Evolutionary conservation across 129 eudicot species (phyloP), one percentile per base, ranked within the genome.

Genomic region (Lonicera japonica): DNA sequence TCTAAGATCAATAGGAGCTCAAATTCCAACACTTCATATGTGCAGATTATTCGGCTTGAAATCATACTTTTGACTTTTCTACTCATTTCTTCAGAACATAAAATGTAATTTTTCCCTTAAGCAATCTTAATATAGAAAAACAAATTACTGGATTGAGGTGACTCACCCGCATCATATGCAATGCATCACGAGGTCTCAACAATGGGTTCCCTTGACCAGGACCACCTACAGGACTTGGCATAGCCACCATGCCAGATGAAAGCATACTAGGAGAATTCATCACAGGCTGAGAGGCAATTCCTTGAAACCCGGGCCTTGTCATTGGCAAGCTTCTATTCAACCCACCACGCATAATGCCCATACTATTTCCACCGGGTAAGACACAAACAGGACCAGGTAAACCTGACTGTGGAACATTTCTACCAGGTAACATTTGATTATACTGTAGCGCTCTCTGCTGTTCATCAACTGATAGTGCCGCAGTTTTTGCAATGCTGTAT

Each of bases 391-490:
- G 73, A 63, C 74, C 56, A 71, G 96, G 73, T 46, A 64, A 50
- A 68, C 64, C 52, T 18, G 96, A 48, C 68, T 82, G 90, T 52
- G 75, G 82, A 21, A 80, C 45, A 47, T 84, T 91, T 63, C 96
- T 76, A 17, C 78, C 84, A 67, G 95, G 54, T 61, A 80, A 22
- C 88, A 92, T 75, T 54, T 83, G 84, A 61, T 80, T 82, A 64
- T 84, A 92, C 58, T 79, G 94, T 50, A 84, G 96, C 63, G 80
- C 17, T 77, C 89, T 80, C 70, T 87, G 96, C 68, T 87, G 96
- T 57, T 92, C 98, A 54, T 92, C 91, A 63, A 64, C 79, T 23
- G 95, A 72, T 62, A 82, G 75, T 19, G 96, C 69, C 68, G 81
- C 77, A 25, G 94, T 64, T 60, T 96, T 85, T 16, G 91, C 83